Percentiles rank a stretch among this genome's conserved stretches.
phyloP scores from a whole-genome alignment of 228 moss, liverwort and hornwort species.

The Sphagnum fallax region DNA sequence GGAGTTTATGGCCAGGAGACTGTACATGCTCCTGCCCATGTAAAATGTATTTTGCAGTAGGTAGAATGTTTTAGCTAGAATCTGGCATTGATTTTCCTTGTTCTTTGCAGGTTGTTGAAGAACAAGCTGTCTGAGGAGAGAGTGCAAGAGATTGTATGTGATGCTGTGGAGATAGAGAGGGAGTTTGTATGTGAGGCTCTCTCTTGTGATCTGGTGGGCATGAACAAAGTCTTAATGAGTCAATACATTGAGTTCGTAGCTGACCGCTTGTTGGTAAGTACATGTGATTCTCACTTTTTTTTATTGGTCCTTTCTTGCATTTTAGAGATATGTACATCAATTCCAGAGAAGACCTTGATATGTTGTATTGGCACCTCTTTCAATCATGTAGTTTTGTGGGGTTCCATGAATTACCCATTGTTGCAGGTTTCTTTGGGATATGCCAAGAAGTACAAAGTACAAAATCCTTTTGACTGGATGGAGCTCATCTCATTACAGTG shows the following conservation, averaged over 20 bases:
- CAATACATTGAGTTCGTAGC: constrained; percentile 55
- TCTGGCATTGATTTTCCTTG: neutral
- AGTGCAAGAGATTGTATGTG: constrained; percentile 31
- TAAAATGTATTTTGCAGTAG: neutral
- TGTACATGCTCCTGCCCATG: too few relatives aligned
- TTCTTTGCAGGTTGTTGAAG: constrained; percentile 20
- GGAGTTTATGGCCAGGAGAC: neutral
- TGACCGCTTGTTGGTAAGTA: constrained; percentile 29
- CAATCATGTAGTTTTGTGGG: neutral
- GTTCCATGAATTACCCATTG: neutral
- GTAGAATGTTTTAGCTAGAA: neutral
- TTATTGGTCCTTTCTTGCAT: too few relatives aligned
- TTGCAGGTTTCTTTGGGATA: constrained; percentile 28
- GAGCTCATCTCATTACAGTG: constrained; percentile 50
- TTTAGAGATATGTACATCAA: too few relatives aligned
- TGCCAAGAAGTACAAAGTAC: constrained; percentile 20
- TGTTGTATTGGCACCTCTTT: too few relatives aligned
- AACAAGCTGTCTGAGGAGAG: constrained; percentile 27
- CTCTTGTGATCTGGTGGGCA: constrained; percentile 39
- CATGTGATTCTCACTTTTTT: neutral
- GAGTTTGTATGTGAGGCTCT: constrained; percentile 53
- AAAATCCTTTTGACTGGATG: constrained; percentile 55
- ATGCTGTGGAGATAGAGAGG: constrained; percentile 40
- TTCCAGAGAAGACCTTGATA: too few relatives aligned
- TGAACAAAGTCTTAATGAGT: constrained; percentile 47